phyloP scores from a whole-genome alignment of 2,329 filamentous ascomycete genomes.

The Colletotrichum euphorbiae region DNA sequence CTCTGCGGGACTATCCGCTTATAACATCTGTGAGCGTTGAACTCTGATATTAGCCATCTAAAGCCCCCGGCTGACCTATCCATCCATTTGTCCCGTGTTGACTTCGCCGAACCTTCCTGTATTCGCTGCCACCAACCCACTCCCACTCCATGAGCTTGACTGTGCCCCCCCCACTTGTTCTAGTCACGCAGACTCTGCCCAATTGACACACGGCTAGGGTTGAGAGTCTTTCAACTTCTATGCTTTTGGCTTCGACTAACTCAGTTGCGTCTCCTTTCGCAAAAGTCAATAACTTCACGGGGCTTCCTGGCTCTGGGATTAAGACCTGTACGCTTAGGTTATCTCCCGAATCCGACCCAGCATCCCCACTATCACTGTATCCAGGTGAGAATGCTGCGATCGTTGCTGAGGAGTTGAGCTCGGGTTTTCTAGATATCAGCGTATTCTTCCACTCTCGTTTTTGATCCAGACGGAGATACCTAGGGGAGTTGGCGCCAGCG shows the following conservation, averaged over 20 bases:
- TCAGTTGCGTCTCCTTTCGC: background rate
- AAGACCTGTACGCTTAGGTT: background rate
- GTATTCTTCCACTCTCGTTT: background rate
- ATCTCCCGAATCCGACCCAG: background rate
- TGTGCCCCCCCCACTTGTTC: background rate
- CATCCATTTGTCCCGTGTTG: no score
- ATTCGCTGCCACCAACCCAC: background rate
- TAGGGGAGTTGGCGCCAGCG: background rate
- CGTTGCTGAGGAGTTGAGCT: background rate
- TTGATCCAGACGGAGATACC: background rate
- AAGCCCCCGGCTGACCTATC: background rate
- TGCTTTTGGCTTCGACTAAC: background rate
- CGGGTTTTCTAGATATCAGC: background rate
- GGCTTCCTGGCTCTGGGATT: background rate
- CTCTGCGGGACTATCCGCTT: no score
- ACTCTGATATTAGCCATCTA: no score
- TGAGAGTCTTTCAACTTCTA: fast-evolving
- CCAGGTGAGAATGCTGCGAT: background rate
- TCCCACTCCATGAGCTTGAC: background rate
- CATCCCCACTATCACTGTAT: background rate
- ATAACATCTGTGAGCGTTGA: no score
- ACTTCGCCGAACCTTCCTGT: background rate
- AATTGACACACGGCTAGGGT: background rate
- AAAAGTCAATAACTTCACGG: background rate
- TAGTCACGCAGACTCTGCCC: background rate